Evolutionary conservation across 257 asterid genomes (phyloP).

Genomic region (Paraleonurus japonicus): DNA sequence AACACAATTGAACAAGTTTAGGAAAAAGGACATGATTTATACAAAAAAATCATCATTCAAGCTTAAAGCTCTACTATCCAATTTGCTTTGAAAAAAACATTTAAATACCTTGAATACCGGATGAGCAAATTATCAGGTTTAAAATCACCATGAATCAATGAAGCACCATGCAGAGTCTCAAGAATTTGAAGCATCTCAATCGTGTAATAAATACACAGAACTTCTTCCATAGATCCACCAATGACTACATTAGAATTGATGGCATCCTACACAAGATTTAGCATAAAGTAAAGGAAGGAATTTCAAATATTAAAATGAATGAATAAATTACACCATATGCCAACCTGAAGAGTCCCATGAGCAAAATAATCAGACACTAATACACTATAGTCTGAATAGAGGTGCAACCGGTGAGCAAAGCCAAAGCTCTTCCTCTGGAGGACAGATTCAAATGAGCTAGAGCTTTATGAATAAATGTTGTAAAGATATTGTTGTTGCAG

Average conservation of each 20-base stretch:
- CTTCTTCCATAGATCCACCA: slow-evolving; percentile 87
- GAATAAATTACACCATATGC: slow-evolving; percentile 26
- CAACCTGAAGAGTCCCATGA: slow-evolving; percentile 95
- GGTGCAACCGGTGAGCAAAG: slow-evolving; percentile 84
- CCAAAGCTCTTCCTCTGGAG: slow-evolving; percentile 84
- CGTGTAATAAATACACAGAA: slow-evolving; percentile 82
- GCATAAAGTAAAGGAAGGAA: slow-evolving; percentile 23
- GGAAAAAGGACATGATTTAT: slow-evolving; percentile 10
- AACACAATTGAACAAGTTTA: neutral
- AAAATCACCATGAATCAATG: slow-evolving; percentile 89
- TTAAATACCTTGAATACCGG: slow-evolving; percentile 81
- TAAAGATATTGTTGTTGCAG: slow-evolving; percentile 11
- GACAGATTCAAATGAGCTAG: slow-evolving; percentile 26
- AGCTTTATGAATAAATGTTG: slow-evolving; percentile 9
- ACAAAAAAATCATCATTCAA: neutral
- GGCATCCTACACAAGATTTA: slow-evolving; percentile 69
- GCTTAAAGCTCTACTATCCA: slow-evolving; percentile 8
- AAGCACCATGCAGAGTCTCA: slow-evolving; percentile 69
- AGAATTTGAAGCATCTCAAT: slow-evolving; percentile 87
- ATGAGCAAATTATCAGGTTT: slow-evolving; percentile 94
- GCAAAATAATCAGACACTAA: slow-evolving; percentile 74
- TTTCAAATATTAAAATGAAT: neutral
- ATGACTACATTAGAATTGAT: slow-evolving; percentile 62
- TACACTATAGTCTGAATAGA: slow-evolving; percentile 88
- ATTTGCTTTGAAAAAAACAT: neutral